Evolutionary conservation across 768 basidiomycete species (phyloP), one percentile per base, ranked within the genome.

Genomic region (Termitomyces sp.): DNA sequence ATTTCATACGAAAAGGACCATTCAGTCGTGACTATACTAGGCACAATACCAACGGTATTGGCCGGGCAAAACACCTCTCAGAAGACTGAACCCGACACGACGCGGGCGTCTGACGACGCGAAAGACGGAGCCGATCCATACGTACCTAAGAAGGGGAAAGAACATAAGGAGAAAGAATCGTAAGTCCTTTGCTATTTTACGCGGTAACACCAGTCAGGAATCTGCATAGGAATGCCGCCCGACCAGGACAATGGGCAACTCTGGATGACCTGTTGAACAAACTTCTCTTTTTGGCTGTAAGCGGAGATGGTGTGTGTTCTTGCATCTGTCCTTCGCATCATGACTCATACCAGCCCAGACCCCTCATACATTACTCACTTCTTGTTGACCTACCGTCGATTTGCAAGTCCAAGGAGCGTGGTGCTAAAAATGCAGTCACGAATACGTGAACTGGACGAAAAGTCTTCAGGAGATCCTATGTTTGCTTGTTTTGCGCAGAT

Each of bases 361-460:
- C 81, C 88, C 12, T 78, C 82, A 5, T 93, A 83, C 65, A 81
- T 90, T 30, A 81, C 81, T 2, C 84, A 91, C 68, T 93, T 94
- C 68, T 74, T 94, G 45, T 78, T 93, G 38, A 90, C 89, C 8
- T 93, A 90, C 65, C 86, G 91, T 34, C 77, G 89, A 56, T 94
- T 93, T 66, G 80, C 90, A 38, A 86, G 79, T 34, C 90, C 91
- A 8, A 82, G 91, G 41, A 85, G 79, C 55, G 73, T 94, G 17
- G 74, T 94, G n/a, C 74, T 92, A 44, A 87, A 89, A 5, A 90
- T 94, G 87, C 88, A 92, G 68, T 88, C 90, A 65, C 84, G 89
- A 45, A 87, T 93, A 80, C 82, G 87, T 34, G 82, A 86, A 59
- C 73, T 93, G 14, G 86, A 88, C 63, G 50, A 51, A 46, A 80